Percentiles rank a stretch among this genome's conserved stretches.
Evolutionary conservation across 2,329 filamentous ascomycete species (phyloP).

Genomic region (Verticillium zaregamsianum): DNA sequence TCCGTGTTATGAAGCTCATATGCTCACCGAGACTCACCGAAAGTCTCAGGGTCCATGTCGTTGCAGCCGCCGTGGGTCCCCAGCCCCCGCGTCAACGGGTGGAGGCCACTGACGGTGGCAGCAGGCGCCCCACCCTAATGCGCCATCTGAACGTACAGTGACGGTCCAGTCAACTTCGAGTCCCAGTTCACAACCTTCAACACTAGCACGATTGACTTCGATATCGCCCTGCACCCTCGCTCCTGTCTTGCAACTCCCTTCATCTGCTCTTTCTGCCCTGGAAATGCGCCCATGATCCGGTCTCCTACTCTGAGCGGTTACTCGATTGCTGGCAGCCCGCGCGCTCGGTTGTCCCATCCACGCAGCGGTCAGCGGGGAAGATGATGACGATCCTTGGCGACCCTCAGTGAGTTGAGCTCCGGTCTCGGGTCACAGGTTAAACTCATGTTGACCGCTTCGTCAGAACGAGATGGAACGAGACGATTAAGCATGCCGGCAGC

Average conservation of each 20-base stretch:
- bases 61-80: not conserved
- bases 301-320: not conserved
- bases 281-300: not conserved
- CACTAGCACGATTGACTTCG: not conserved
- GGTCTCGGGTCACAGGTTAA: not conserved
- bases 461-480: conserved; percentile 65
- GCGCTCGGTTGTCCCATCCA: not conserved
- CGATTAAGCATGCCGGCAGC: conserved; percentile 52
- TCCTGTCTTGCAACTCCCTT: not conserved
- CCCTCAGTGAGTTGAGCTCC: not conserved
- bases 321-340: not conserved
- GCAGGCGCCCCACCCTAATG: not conserved
- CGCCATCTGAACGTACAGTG: not conserved
- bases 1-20: too few species aligned
- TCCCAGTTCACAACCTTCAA: not conserved
- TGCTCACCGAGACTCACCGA: not conserved
- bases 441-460: not conserved
- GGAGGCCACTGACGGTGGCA: not conserved
- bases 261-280: not conserved
- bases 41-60: not conserved
- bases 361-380: not conserved
- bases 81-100: not conserved
- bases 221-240: not conserved
- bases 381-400: not conserved
- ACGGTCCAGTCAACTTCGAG: not conserved